Evolutionary conservation across 116 monocot genomes (phyloP).

Genomic region (Dioscorea cayenensis): DNA sequence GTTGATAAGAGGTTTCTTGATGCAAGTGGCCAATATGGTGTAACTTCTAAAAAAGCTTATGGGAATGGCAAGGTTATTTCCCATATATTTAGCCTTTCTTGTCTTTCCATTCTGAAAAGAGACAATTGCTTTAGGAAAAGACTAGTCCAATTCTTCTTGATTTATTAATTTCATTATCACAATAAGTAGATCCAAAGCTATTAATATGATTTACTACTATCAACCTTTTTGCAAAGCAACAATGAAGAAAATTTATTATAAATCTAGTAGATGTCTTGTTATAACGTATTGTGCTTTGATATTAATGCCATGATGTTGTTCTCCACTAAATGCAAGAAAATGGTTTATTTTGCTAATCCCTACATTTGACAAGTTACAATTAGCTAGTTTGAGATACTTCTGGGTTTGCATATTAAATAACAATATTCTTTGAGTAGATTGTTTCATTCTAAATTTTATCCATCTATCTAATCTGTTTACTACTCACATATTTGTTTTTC

Average conservation of each 20-base stretch:
- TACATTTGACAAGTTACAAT: no score
- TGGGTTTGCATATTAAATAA: neutral
- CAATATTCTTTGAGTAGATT: neutral
- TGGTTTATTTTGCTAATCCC: no score
- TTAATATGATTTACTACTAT: neutral
- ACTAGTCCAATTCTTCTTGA: neutral
- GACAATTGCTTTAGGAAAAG: neutral
- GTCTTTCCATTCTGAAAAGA: neutral
- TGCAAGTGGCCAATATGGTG: conserved; percentile 24
- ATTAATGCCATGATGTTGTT: no score
- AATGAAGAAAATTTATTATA: no score
- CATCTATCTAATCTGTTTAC: no score
- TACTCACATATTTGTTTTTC: no score
- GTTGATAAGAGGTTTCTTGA: conserved; percentile 73
- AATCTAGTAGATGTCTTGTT: no score
- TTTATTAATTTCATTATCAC: neutral
- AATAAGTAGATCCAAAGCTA: neutral
- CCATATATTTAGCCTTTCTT: neutral
- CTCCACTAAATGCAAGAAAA: no score
- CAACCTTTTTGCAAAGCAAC: neutral
- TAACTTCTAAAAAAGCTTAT: conserved; percentile 29
- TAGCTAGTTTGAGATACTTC: no score
- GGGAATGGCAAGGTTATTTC: conserved; percentile 50
- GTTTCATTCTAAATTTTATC: neutral
- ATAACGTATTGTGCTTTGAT: no score